A percentile compares a stretch with the other conserved stretches of the same genome.
phyloP scores from a whole-genome alignment of 2,329 filamentous ascomycete species.

The Aureobasidium sp. region DNA sequence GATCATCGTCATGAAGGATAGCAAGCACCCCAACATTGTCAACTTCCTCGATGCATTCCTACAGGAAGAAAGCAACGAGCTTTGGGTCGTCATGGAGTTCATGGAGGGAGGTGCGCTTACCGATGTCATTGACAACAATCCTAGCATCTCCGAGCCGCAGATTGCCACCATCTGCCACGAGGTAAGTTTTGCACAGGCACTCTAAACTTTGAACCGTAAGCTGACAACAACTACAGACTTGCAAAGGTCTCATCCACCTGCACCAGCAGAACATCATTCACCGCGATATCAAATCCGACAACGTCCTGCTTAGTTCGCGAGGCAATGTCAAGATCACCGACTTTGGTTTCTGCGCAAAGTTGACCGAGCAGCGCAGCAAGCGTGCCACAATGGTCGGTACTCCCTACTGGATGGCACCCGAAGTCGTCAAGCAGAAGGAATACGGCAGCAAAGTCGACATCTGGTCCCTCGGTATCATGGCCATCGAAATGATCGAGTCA shows the following conservation, averaged over 20 bases:
- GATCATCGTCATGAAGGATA: slow-evolving; percentile 99
- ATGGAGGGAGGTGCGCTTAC: slow-evolving; percentile 98
- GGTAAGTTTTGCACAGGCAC: slow-evolving; percentile 51
- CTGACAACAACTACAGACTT: slow-evolving; percentile 58
- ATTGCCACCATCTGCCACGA: slow-evolving; percentile 96
- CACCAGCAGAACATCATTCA: slow-evolving; percentile 97
- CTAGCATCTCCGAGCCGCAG: slow-evolving; percentile 87
- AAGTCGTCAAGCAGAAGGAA: slow-evolving; percentile 98
- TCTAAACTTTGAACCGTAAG: not conserved
- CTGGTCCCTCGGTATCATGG: slow-evolving; percentile 99
- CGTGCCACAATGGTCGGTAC: slow-evolving; percentile 98
- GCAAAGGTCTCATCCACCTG: slow-evolving; percentile 86
- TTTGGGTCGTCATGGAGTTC: slow-evolving; percentile 99
- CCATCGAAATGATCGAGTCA: slow-evolving; percentile 99
- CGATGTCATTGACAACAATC: slow-evolving; percentile 98
- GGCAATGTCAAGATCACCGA: slow-evolving; percentile 95
- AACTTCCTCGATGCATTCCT: slow-evolving; percentile 97
- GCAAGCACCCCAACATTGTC: slow-evolving; percentile 95
- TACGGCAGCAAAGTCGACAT: slow-evolving; percentile 98
- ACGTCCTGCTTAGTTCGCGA: slow-evolving; percentile 86
- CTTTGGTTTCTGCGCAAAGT: slow-evolving; percentile 98
- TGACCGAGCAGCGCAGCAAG: slow-evolving; percentile 93
- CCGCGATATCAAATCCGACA: slow-evolving; percentile 98
- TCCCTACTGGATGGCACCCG: slow-evolving; percentile 99
- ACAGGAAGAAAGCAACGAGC: slow-evolving; percentile 84